phyloP scores from a whole-genome alignment of 768 basidiomycete species.

The Trametes cinnabarina region DNA sequence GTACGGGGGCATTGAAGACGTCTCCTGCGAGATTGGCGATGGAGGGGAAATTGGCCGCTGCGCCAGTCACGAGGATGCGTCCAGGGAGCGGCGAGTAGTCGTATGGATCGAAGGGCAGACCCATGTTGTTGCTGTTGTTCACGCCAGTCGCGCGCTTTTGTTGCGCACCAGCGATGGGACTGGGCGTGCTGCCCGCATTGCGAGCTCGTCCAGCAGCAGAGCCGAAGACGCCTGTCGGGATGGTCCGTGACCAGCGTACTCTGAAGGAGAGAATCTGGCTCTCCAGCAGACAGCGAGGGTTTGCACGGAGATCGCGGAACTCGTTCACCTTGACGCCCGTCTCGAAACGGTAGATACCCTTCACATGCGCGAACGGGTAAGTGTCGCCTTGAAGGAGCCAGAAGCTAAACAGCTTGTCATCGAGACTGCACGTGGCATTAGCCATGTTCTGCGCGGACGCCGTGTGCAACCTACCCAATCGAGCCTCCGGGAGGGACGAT shows the following conservation, averaged over 20 bases:
- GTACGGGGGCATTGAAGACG: constrained; percentile 79
- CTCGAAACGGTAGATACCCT: constrained; percentile 86
- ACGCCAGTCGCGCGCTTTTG: constrained; percentile 18
- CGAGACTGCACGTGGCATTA: constrained; percentile 50
- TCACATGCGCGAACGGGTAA: constrained; percentile 73
- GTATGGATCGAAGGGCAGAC: constrained; percentile 77
- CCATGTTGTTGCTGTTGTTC: constrained; percentile 45
- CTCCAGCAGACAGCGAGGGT: constrained; percentile 83
- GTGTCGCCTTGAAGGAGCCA: constrained; percentile 82
- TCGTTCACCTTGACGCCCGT: constrained; percentile 86
- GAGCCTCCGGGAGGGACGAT: constrained; percentile 90
- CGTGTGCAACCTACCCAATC: constrained; percentile 59
- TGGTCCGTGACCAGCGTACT: constrained; percentile 75
- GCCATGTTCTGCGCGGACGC: background rate
- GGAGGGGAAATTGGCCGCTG: constrained; percentile 81
- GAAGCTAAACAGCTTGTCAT: constrained; percentile 89
- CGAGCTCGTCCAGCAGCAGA: constrained; percentile 34
- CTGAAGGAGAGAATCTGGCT: constrained; percentile 80
- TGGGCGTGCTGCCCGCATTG: constrained; percentile 25
- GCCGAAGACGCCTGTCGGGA: constrained; percentile 66
- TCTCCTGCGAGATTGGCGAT: constrained; percentile 79
- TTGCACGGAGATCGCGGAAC: constrained; percentile 85
- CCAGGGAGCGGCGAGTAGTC: constrained; percentile 63
- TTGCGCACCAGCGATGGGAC: constrained; percentile 19
- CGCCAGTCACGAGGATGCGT: constrained; percentile 69